phyloP scores from a whole-genome alignment of 2,329 filamentous ascomycete species.

The Basipetospora chlamydospora region DNA sequence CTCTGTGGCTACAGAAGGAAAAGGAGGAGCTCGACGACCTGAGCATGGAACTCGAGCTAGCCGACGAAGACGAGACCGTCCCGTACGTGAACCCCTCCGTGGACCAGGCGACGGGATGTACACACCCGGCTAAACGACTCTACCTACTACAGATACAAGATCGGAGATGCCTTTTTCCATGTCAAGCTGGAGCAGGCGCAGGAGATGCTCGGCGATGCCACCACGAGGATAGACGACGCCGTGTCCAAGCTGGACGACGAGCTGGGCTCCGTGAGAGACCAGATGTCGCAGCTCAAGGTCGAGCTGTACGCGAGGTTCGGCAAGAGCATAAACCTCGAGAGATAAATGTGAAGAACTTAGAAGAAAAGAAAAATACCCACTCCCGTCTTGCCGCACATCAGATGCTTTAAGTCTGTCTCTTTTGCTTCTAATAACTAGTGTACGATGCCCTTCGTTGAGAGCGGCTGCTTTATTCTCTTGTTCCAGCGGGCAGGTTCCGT shows the following conservation, averaged over 20 bases:
- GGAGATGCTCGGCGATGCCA: conserved; percentile 61
- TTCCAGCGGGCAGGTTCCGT: too few species aligned
- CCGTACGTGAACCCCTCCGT: conserved; percentile 42
- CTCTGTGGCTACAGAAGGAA: conserved; percentile 57
- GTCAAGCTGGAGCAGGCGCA: conserved; percentile 74
- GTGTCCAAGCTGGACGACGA: conserved; percentile 65
- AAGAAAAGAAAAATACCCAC: too few species aligned
- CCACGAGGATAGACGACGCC: conserved; percentile 60
- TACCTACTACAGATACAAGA: conserved; percentile 59
- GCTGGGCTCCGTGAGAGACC: conserved; percentile 59
- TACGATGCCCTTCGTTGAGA: too few species aligned
- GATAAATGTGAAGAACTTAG: too few species aligned
- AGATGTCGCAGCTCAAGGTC: conserved; percentile 84
- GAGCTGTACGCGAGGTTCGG: conserved; percentile 90
- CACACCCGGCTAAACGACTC: conserved; percentile 8
- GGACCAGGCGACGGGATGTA: neutral
- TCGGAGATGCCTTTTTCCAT: conserved; percentile 90
- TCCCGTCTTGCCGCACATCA: too few species aligned
- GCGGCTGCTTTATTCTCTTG: too few species aligned
- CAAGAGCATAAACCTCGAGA: conserved; percentile 86
- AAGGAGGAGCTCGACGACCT: conserved; percentile 97
- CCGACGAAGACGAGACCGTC: conserved; percentile 86
- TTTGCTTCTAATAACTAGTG: too few species aligned
- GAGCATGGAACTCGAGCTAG: conserved; percentile 77
- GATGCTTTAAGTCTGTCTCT: too few species aligned